Percentiles rank a stretch among this genome's conserved stretches.
Conservation (phyloP, 768 basidiomycete genomes). For the Albatrellus ellisii region DNA sequence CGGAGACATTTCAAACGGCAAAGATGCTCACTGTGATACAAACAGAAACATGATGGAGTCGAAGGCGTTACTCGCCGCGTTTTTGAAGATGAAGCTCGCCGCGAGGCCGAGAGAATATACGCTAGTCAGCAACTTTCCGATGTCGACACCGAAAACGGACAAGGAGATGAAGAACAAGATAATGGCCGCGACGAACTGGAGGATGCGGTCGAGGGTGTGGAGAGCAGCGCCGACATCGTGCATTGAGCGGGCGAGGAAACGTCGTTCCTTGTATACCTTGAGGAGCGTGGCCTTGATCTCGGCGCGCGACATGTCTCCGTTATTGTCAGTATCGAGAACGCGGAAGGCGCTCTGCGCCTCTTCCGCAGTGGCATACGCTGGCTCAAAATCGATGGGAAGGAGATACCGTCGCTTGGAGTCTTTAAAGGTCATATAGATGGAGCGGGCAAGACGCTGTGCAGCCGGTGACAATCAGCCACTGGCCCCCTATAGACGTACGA, state of each 20-base stretch:
- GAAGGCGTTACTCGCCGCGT: slow-evolving; percentile 55
- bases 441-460: slow-evolving; percentile 47
- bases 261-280: slow-evolving; percentile 67
- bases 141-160: slow-evolving; percentile 55
- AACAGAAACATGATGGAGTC: slow-evolving; percentile 76
- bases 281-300: slow-evolving; percentile 61
- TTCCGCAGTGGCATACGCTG: slow-evolving; percentile 45
- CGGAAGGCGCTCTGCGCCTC: slow-evolving; percentile 57
- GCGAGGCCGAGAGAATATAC: slow-evolving; percentile 63
- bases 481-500: neutral
- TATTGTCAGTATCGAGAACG: slow-evolving; percentile 64
- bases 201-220: slow-evolving; percentile 45
- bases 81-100: slow-evolving; percentile 73
- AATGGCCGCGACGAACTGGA: slow-evolving; percentile 48
- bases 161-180: slow-evolving; percentile 64
- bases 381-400: slow-evolving; percentile 53
- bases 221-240: slow-evolving; percentile 62
- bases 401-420: slow-evolving; percentile 43
- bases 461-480: neutral
- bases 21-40: slow-evolving; percentile 58
- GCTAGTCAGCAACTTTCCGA: slow-evolving; percentile 55
- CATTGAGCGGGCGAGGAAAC: slow-evolving; percentile 64
- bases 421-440: slow-evolving; percentile 51
- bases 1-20: neutral
- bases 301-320: slow-evolving; percentile 63